These are phyloP conservation scores for Chiua virens DNA, from an alignment of 768 basidiomycete genomes.

Conservation along the genomic window DNA sequence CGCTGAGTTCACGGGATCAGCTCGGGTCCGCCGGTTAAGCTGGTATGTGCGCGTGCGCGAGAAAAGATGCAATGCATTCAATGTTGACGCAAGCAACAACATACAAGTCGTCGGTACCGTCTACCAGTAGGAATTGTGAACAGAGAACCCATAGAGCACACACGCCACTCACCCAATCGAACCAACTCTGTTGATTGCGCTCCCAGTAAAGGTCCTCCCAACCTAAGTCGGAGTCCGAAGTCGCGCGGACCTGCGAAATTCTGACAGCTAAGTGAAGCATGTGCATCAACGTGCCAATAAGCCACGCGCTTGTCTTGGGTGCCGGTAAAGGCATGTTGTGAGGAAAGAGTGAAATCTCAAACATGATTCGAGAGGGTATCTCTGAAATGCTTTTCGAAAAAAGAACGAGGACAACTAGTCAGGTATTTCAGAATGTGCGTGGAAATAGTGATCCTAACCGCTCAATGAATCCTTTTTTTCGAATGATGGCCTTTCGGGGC, in stretches of 20 bases:
- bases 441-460: conserved; percentile 39
- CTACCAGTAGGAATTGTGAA: conserved; percentile 37
- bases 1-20: conserved; percentile 67
- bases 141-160: conserved; percentile 7
- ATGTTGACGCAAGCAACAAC: conserved; percentile 51
- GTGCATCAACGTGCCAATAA: conserved; percentile 66
- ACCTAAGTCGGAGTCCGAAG: conserved; percentile 66
- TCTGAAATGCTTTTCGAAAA: conserved; percentile 48
- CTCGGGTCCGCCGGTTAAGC: conserved; percentile 50
- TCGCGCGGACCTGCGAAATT: conserved; percentile 52
- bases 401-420: conserved; percentile 11
- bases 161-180: conserved; percentile 66
- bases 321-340: conserved; percentile 74
- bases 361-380: conserved; percentile 70
- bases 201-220: conserved; percentile 82
- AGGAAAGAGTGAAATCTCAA: conserved; percentile 82
- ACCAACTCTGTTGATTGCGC: conserved; percentile 63
- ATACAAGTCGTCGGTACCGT: conserved; percentile 63
- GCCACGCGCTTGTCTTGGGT: conserved; percentile 62
- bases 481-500: conserved; percentile 51
- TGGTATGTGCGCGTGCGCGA: conserved; percentile 69
- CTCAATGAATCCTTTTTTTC: conserved; percentile 65
- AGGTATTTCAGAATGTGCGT: conserved; percentile 5
- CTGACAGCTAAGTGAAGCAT: conserved; percentile 66
- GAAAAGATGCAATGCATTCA: conserved; percentile 68